Conservation (phyloP, 2,329 filamentous ascomycete genomes). For the Sarocladiaceae sp. region DNA sequence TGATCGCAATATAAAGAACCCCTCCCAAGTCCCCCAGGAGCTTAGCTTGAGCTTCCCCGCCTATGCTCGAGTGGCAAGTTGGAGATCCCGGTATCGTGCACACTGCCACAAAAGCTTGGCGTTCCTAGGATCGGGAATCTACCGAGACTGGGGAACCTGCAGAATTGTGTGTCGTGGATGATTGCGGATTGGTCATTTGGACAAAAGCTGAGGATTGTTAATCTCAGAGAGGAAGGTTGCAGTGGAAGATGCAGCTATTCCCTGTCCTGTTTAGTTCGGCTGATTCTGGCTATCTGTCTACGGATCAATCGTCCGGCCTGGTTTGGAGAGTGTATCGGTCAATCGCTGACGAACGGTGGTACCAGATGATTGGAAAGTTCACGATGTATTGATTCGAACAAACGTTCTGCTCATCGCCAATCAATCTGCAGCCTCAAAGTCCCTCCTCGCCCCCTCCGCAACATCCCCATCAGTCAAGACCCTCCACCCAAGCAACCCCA, state of each 20-base stretch:
- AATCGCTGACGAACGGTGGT: too few relatives aligned
- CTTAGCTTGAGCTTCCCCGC: background rate
- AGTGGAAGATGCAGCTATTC: too few relatives aligned
- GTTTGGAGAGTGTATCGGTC: too few relatives aligned
- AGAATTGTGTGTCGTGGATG: background rate
- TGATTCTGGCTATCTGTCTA: too few relatives aligned
- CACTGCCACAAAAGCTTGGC: background rate
- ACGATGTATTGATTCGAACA: too few relatives aligned
- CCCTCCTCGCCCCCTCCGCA: background rate
- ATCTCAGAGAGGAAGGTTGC: background rate
- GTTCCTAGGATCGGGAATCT: background rate
- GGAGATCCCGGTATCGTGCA: background rate
- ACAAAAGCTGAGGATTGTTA: background rate
- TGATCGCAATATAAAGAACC: background rate
- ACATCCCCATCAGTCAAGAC: conserved; percentile 21
- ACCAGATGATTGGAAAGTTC: too few relatives aligned
- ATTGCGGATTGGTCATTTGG: background rate
- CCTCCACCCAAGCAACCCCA: conserved; percentile 32
- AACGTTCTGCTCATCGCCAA: background rate
- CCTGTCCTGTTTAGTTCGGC: too few relatives aligned
- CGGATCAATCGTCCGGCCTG: too few relatives aligned
- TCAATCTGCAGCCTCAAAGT: background rate
- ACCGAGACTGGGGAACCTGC: background rate
- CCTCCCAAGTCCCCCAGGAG: background rate
- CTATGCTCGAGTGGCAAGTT: background rate